Percentiles rank a stretch among this genome's conserved stretches.
These are phyloP conservation scores for Aspergillus flavus DNA, from an alignment of 2,329 filamentous ascomycete genomes.

Conservation along the genomic window DNA sequence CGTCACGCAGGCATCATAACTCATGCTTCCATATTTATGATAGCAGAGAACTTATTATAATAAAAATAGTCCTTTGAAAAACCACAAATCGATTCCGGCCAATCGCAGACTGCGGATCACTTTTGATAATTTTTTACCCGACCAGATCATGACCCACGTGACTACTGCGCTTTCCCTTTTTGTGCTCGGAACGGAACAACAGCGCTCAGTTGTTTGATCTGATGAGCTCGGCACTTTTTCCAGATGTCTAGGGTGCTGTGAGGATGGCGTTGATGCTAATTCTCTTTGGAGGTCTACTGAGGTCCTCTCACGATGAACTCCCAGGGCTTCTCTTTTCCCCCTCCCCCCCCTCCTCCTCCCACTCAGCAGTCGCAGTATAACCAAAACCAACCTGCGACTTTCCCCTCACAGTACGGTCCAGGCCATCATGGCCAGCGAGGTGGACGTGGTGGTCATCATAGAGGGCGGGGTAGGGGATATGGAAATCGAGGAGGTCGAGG, in stretches of 20 bases:
- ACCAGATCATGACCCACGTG: conserved; percentile 15
- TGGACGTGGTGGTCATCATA: conserved; percentile 30
- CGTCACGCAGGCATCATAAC: not conserved
- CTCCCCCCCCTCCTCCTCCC: conserved; percentile 48
- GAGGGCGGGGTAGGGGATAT: conserved; percentile 40
- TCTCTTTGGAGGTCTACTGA: conserved; percentile 27
- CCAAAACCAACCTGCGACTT: conserved; percentile 18
- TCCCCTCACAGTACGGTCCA: conserved; percentile 32
- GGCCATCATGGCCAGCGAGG: conserved; percentile 28
- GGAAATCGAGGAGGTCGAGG: conserved; percentile 36
- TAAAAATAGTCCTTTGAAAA: not conserved
- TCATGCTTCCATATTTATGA: conserved; percentile 5
- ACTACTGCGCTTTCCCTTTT: conserved; percentile 6
- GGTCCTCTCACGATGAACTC: conserved; percentile 39
- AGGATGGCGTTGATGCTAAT: conserved; percentile 29
- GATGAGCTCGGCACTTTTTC: not conserved
- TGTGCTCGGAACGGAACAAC: conserved; percentile 29
- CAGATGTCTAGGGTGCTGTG: conserved; percentile 25
- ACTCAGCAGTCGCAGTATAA: conserved; percentile 23
- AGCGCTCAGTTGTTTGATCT: conserved; percentile 2
- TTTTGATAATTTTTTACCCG: conserved; percentile 20
- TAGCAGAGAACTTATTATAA: conserved; percentile 7
- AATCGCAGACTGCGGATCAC: conserved; percentile 24
- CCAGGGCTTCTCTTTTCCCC: conserved; percentile 50
- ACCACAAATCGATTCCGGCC: conserved; percentile 14